Percentiles rank a stretch among this genome's conserved stretches.
Conservation (phyloP, 1,284 basidiomycete genomes). For the Cutaneotrichosporon sp. region DNA sequence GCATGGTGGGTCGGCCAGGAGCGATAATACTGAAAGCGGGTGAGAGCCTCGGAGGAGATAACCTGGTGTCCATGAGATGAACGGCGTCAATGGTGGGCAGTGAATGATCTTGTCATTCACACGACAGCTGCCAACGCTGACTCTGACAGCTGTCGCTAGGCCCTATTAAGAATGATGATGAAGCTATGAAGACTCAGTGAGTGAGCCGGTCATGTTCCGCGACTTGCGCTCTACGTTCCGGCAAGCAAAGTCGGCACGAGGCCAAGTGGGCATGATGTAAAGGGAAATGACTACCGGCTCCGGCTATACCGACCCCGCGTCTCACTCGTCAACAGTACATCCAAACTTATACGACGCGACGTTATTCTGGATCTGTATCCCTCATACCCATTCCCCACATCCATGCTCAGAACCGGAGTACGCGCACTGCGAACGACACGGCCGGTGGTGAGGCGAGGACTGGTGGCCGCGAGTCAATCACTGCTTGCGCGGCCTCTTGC, state of each 20-base stretch:
- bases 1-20: background rate
- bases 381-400: background rate
- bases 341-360: background rate
- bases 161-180: background rate
- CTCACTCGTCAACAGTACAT: too few relatives aligned
- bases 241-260: background rate
- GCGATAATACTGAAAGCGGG: background rate
- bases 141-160: too few relatives aligned
- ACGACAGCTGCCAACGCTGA: too few relatives aligned
- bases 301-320: too few relatives aligned
- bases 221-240: background rate
- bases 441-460: background rate
- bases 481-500: background rate
- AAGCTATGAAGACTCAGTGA: background rate
- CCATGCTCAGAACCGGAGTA: background rate
- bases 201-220: background rate
- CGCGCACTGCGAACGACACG: background rate
- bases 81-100: too few relatives aligned
- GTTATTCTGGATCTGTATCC: too few relatives aligned
- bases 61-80: background rate
- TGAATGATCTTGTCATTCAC: too few relatives aligned
- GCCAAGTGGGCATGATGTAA: background rate
- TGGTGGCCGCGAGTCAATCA: background rate
- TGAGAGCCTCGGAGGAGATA: background rate
- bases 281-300: too few relatives aligned